Conservation (phyloP, 1,139 yeast genomes). For the Kluyveromyces sp. region DNA sequence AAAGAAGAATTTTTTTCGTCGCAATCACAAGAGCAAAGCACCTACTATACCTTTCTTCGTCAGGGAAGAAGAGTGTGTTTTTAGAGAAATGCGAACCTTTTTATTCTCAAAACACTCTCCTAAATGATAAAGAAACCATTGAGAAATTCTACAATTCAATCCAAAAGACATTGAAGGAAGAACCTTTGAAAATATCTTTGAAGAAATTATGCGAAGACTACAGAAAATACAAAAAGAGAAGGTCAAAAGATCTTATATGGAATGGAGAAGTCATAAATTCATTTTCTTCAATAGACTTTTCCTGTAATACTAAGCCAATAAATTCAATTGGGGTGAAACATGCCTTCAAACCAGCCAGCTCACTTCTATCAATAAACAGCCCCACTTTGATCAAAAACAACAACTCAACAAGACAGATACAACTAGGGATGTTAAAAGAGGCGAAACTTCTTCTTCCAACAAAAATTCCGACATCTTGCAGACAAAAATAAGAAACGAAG, state of each 20-base stretch:
- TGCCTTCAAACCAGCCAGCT: not conserved
- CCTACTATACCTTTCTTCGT: slow-evolving; percentile 32
- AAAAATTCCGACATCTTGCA: too few species aligned
- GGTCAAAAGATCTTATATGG: slow-evolving; percentile 24
- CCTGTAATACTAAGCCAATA: not conserved
- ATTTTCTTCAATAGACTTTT: not conserved
- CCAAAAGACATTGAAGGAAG: too few species aligned
- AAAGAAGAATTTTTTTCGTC: slow-evolving; percentile 77
- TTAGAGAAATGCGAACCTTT: slow-evolving; percentile 5
- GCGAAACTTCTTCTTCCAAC: too few species aligned
- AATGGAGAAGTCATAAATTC: slow-evolving; percentile 9
- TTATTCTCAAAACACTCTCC: not conserved
- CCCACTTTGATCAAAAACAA: not conserved
- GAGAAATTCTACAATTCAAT: not conserved
- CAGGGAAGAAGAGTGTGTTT: slow-evolving; percentile 17
- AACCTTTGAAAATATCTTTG: slow-evolving; percentile 15
- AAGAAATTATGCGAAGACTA: slow-evolving; percentile 21
- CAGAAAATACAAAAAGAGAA: slow-evolving; percentile 16
- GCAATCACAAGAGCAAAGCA: slow-evolving; percentile 78
- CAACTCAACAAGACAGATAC: not conserved
- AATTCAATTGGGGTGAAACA: not conserved
- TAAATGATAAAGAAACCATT: not conserved
- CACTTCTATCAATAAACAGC: not conserved
- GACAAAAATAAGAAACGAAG: too few species aligned
- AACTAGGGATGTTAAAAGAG: not conserved